These are phyloP conservation scores for Puccinia horiana DNA, from an alignment of 1,284 basidiomycete genomes.

Conservation along the genomic window DNA sequence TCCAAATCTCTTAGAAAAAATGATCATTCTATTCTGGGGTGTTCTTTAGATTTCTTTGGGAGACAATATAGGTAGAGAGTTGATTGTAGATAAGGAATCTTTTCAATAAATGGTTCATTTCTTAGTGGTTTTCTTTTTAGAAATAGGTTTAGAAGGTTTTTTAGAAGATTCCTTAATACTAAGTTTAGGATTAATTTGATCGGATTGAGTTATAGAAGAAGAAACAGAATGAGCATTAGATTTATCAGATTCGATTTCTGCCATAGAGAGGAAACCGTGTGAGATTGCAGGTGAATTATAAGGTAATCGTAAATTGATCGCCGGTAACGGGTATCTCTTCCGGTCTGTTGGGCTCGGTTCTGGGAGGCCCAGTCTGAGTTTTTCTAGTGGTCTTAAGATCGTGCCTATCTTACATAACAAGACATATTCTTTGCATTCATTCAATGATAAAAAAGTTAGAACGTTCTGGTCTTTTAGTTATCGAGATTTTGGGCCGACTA, in stretches of 20 bases:
- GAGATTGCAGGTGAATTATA: constrained; percentile 71
- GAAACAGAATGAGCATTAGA: too few species aligned
- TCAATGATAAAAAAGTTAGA: background rate
- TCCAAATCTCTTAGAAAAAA: too few species aligned
- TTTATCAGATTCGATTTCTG: constrained; percentile 76
- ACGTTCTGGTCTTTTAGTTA: constrained; percentile 4
- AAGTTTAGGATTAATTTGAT: too few species aligned
- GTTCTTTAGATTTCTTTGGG: too few species aligned
- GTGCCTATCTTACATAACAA: constrained; percentile 16
- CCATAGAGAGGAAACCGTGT: constrained; percentile 71
- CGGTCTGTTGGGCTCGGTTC: background rate
- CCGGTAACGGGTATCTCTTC: constrained; percentile 62
- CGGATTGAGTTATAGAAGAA: too few species aligned
- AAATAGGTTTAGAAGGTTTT: too few species aligned
- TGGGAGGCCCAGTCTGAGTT: background rate
- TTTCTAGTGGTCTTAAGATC: constrained; percentile 23
- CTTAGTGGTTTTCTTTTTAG: too few species aligned
- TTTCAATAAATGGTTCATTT: too few species aligned
- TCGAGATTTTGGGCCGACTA: constrained; percentile 51
- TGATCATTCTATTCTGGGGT: too few species aligned
- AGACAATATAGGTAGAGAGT: too few species aligned
- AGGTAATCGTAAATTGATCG: constrained; percentile 65
- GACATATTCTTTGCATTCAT: background rate
- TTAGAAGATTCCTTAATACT: too few species aligned
- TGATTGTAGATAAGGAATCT: too few species aligned